phyloP scores from a whole-genome alignment of 768 basidiomycete species.

The Tricholoma bakamatsutake region DNA sequence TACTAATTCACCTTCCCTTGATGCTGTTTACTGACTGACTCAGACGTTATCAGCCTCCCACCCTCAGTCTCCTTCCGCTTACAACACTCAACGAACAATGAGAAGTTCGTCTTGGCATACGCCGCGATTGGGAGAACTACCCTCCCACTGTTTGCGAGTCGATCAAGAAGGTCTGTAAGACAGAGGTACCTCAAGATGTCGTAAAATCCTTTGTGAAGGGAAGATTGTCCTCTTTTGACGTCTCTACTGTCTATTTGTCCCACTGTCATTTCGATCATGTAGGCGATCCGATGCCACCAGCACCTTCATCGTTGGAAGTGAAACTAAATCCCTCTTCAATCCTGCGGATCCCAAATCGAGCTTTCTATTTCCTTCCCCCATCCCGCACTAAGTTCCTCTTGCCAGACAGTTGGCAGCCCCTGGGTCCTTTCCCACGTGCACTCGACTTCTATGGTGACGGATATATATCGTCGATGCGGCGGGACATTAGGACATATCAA shows the following conservation, averaged over 20 bases:
- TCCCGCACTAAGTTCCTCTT: conserved; percentile 13
- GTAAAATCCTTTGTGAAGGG: conserved; percentile 45
- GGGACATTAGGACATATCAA: conserved; percentile 55
- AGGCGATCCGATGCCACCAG: conserved; percentile 38
- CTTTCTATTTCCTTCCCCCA: conserved; percentile 5
- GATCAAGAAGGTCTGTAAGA: conserved; percentile 19
- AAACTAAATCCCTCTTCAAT: conserved; percentile 26
- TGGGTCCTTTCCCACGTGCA: conserved; percentile 29
- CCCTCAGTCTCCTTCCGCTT: conserved; percentile 52
- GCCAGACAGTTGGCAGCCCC: conserved; percentile 9
- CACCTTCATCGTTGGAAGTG: conserved; percentile 43
- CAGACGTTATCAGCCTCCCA: conserved; percentile 20
- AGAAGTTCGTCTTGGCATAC: conserved; percentile 43
- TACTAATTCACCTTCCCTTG: conserved; percentile 33
- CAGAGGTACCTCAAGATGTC: conserved; percentile 32
- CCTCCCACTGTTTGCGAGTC: conserved; percentile 27
- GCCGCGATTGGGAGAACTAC: conserved; percentile 38
- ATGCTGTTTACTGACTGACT: conserved; percentile 28
- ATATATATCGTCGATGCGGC: conserved; percentile 53
- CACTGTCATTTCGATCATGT: conserved; percentile 54
- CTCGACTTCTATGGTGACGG: conserved; percentile 54
- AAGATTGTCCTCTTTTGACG: conserved; percentile 35
- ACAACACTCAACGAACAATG: conserved; percentile 35
- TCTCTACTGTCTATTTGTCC: conserved; percentile 41
- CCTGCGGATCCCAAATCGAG: background rate